Evolutionary conservation across 106 monocot species (phyloP).

Genomic region (Platanthera zijinensis): DNA sequence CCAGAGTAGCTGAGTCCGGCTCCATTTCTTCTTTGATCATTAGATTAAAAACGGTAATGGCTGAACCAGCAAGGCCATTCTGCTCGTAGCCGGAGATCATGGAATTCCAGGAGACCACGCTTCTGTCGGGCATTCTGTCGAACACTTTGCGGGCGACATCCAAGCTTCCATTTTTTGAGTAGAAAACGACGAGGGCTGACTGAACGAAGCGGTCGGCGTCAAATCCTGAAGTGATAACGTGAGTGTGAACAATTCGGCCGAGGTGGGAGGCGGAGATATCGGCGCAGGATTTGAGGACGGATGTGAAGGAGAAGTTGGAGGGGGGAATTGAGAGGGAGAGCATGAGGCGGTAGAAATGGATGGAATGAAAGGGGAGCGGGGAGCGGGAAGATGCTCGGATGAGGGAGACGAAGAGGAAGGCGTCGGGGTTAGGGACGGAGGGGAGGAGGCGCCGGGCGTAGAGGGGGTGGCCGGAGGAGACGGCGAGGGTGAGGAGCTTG

Average conservation of each 20-base stretch:
- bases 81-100: too few relatives aligned
- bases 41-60: too few relatives aligned
- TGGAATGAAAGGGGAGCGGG: conserved; percentile 10
- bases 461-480: conserved; percentile 13
- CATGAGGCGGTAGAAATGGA: conserved; percentile 42
- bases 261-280: conserved; percentile 14
- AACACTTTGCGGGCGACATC: too few relatives aligned
- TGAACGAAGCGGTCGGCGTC: conserved; percentile 29
- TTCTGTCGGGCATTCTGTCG: too few relatives aligned
- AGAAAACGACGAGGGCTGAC: conserved; percentile 33
- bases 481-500: conserved; percentile 41
- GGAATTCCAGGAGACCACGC: too few relatives aligned
- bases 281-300: conserved; percentile 42
- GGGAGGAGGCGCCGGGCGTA: conserved; percentile 27
- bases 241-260: conserved; percentile 32
- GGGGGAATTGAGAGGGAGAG: conserved; percentile 9
- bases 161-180: too few relatives aligned
- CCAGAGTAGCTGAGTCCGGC: conserved; percentile 45
- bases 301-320: conserved; percentile 52
- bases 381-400: conserved; percentile 32
- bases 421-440: conserved; percentile 32
- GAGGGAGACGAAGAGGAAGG: conserved; percentile 51
- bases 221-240: conserved; percentile 25
- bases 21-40: conserved; percentile 17
- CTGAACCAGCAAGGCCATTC: too few relatives aligned